Conservation (phyloP, 75 land plant genomes). For the Pinus albicaulis region DNA sequence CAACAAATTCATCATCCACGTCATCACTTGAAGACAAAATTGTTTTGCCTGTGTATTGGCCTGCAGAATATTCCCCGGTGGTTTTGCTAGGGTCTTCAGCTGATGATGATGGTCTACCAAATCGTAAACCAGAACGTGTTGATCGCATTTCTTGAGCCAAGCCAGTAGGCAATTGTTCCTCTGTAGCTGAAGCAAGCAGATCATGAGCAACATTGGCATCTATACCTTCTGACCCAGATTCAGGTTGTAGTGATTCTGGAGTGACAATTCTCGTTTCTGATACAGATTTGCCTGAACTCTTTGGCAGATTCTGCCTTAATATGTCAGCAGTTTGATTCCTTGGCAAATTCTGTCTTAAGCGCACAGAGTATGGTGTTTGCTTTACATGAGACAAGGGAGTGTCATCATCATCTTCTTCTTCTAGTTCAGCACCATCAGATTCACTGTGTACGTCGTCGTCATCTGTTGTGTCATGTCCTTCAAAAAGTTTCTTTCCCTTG, state of each 20-base stretch:
- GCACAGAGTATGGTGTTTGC: background rate
- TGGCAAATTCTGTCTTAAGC: background rate
- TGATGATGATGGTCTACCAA: background rate
- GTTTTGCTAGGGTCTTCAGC: background rate
- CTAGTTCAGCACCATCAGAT: slow-evolving; percentile 63
- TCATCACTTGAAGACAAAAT: slow-evolving; percentile 7
- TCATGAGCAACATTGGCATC: slow-evolving; percentile 8
- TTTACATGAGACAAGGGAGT: slow-evolving; percentile 31
- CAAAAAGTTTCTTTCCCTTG: slow-evolving; percentile 86
- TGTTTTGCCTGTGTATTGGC: background rate
- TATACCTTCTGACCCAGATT: slow-evolving; percentile 10
- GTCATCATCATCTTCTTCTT: slow-evolving; percentile 64
- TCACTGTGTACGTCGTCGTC: slow-evolving; percentile 76
- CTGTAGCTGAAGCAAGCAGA: slow-evolving; percentile 32
- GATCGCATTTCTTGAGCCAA: background rate
- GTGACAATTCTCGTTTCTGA: background rate
- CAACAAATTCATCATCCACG: slow-evolving; percentile 6
- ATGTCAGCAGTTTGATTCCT: background rate
- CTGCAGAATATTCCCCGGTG: background rate
- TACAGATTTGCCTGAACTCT: slow-evolving; percentile 4
- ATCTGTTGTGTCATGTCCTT: slow-evolving; percentile 66
- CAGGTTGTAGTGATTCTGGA: slow-evolving; percentile 4
- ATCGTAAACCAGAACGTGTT: slow-evolving; percentile 2
- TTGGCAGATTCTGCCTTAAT: background rate
- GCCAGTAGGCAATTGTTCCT: slow-evolving; percentile 29